Evolutionary conservation across 2,329 filamentous ascomycete genomes (phyloP).

Genomic region (Helotiales sp.): DNA sequence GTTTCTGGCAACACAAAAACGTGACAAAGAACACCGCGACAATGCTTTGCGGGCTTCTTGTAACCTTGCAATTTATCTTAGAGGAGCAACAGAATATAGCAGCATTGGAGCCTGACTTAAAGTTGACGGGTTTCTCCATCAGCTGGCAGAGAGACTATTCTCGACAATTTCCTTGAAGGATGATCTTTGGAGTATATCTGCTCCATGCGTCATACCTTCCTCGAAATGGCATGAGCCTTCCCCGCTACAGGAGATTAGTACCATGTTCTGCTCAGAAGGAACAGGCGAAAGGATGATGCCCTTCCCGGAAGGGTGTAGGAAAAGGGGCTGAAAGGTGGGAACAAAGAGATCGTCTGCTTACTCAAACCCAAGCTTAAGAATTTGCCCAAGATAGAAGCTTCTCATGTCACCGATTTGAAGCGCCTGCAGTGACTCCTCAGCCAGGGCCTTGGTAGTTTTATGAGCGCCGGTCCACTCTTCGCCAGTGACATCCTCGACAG

Average conservation of each 20-base stretch:
- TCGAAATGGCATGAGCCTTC: conserved; percentile 6
- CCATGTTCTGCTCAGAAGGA: too few relatives aligned
- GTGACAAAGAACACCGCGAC: too few relatives aligned
- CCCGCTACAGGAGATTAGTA: too few relatives aligned
- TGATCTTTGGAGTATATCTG: not conserved
- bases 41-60: too few relatives aligned
- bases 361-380: conserved; percentile 10
- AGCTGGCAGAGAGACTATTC: not conserved
- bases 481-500: conserved; percentile 1
- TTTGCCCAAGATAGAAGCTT: conserved; percentile 9
- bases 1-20: too few relatives aligned
- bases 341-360: too few relatives aligned
- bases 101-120: not conserved
- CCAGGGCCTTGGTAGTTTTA: not conserved
- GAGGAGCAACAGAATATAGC: not conserved
- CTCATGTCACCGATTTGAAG: not conserved
- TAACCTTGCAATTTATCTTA: too few relatives aligned
- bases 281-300: too few relatives aligned
- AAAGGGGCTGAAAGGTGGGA: too few relatives aligned
- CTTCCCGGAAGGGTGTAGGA: too few relatives aligned
- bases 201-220: not conserved
- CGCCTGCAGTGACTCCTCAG: not conserved
- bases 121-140: not conserved
- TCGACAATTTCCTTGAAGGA: not conserved
- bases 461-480: not conserved